Base-by-base conservation (phyloP, 2,329 filamentous ascomycete genomes). In the Leptoxyphium fumago region DNA sequence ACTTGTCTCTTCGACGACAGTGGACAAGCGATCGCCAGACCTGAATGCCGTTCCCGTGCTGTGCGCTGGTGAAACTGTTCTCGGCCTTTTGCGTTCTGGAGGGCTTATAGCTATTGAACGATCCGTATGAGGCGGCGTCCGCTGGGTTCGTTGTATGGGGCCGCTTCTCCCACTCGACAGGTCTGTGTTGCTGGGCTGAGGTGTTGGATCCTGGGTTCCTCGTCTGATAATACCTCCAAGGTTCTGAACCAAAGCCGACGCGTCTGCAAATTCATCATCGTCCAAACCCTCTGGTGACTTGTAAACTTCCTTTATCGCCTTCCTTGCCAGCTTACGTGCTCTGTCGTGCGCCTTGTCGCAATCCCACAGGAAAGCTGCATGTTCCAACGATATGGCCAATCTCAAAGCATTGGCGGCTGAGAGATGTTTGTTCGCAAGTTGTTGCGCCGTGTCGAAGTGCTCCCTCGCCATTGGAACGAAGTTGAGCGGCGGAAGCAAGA, bases 241-340 rank as follows among this genome's bases (percentile, higher is more conserved):
- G 0, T 91, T 80, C 1, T 83, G 82, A 8, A 96, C 88, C 10
- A 95, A 72, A 55, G 89, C 83, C 46, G 86, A 87, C 0, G 88
- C 86, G 61, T 96, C 91, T 51, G 83, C 78, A 59, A 95, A 98
- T 70, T 91, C 93, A 52, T 93, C 86, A 56, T 96, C 88, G 46
- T 93, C 85, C 78, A 96, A 89, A 15, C 84, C 85, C 62, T 95
- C 88, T 43, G 82, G 79, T 1, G 87, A 86, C 45, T 87, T 82
- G 59, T 95, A 95, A 1, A 95, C 89, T 54, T 94, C 86, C 38
- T 83, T 75, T 48, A 96, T 91, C 2, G 88, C 85, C 32, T 80
- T 74, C 55, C 84, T 82, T 10, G 91, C 89, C 11, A 95, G 64
- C 43, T 75, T 74, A 29, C 88, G 75, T 42, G 85, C 87, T 30